A percentile compares a stretch with the other conserved stretches of the same genome.
Conservation (phyloP, 108 stramenopile genomes). For the Asterionellopsis glacialis region DNA sequence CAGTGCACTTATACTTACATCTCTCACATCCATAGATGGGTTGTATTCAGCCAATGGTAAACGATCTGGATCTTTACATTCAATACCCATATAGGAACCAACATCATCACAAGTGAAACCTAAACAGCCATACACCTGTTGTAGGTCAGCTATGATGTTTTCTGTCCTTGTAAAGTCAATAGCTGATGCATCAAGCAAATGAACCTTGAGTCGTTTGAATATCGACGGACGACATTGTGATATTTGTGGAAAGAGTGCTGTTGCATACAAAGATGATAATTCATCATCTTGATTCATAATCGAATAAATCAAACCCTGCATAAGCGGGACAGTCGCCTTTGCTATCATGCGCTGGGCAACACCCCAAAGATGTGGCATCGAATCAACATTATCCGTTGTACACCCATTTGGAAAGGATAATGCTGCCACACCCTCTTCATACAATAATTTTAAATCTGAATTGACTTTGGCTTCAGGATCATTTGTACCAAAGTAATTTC, state of each 20-base stretch:
- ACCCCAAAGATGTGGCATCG: slow-evolving; percentile 44
- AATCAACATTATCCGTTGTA: slow-evolving; percentile 32
- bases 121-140: slow-evolving; percentile 65
- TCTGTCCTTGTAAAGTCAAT: slow-evolving; percentile 43
- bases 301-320: slow-evolving; percentile 63
- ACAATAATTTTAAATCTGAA: slow-evolving; percentile 42
- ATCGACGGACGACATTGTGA: slow-evolving; percentile 68
- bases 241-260: slow-evolving; percentile 70
- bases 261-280: slow-evolving; percentile 49
- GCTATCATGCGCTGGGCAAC: slow-evolving; percentile 49
- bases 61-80: no score
- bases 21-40: no score
- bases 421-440: slow-evolving; percentile 38
- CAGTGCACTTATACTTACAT: no score
- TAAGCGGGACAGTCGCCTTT: slow-evolving; percentile 61
- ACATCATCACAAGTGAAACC: slow-evolving; percentile 72
- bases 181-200: slow-evolving; percentile 32
- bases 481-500: slow-evolving; percentile 34
- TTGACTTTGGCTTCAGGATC: slow-evolving; percentile 60
- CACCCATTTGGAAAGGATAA: slow-evolving; percentile 31
- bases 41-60: no score
- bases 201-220: slow-evolving; percentile 59
- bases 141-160: slow-evolving; percentile 40
- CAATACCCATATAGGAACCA: slow-evolving; percentile 31
- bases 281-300: slow-evolving; percentile 34